These are phyloP conservation scores for Vaccinium corymbosum DNA, from an alignment of 148 eudicot genomes.

Conservation along the genomic window DNA sequence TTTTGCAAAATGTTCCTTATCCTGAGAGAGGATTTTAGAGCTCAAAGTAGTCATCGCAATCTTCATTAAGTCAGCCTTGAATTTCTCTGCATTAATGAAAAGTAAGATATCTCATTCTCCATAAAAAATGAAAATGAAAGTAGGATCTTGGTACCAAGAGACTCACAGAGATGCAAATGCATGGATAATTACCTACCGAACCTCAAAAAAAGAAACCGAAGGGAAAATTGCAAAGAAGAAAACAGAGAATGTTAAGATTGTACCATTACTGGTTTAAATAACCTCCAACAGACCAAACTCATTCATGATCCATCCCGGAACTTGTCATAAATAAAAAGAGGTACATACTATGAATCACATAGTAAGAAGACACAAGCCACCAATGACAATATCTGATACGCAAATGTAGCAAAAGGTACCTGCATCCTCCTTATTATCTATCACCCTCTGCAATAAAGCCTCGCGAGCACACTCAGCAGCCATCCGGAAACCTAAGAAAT, in stretches of 20 bases:
- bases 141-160: neutral
- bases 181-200: neutral
- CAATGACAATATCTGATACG: neutral
- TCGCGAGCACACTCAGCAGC: slow-evolving; percentile 92
- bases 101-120: slow-evolving; percentile 1
- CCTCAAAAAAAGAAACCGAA: neutral
- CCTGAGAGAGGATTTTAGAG: slow-evolving; percentile 92
- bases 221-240: neutral
- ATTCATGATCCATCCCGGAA: neutral
- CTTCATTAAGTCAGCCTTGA: slow-evolving; percentile 87
- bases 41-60: slow-evolving; percentile 98
- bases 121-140: neutral
- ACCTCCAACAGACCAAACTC: slow-evolving; percentile 1
- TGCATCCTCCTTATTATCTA: slow-evolving; percentile 79
- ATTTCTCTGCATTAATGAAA: slow-evolving; percentile 62
- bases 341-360: neutral
- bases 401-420: slow-evolving; percentile 35
- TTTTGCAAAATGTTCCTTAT: slow-evolving; percentile 91
- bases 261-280: neutral
- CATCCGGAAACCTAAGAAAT: slow-evolving; percentile 76
- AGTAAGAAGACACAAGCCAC: neutral
- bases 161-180: neutral
- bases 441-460: slow-evolving; percentile 73
- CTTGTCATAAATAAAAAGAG: neutral
- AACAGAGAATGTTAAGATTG: neutral